Conservation (phyloP, 306 rosid genomes). For the Casuarina equisetifolia region DNA sequence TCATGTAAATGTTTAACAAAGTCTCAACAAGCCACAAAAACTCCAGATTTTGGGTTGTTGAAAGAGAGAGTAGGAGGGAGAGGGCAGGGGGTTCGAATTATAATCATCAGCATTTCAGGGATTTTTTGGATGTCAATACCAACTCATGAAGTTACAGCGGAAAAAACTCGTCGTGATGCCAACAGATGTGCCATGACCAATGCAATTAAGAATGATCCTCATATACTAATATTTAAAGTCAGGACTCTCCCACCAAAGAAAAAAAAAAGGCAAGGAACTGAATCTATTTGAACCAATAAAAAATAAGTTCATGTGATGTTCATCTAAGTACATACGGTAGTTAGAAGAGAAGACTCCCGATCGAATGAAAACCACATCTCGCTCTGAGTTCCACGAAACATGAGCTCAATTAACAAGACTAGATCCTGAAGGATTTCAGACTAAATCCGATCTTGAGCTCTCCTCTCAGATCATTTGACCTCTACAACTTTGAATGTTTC, state of each 20-base stretch:
- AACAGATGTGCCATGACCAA: neutral
- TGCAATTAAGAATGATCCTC: neutral
- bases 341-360: neutral
- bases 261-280: neutral
- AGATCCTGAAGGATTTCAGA: neutral
- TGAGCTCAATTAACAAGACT: neutral
- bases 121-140: neutral
- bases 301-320: neutral
- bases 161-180: neutral
- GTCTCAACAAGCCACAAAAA: neutral
- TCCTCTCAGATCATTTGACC: neutral
- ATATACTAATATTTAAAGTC: neutral
- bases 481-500: neutral
- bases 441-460: neutral
- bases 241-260: neutral
- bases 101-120: neutral
- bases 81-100: neutral
- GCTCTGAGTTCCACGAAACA: neutral
- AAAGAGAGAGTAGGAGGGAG: neutral
- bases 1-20: neutral
- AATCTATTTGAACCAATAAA: neutral
- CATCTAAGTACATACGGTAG: neutral
- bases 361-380: neutral
- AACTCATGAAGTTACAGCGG: neutral
- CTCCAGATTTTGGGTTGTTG: neutral